Conservation (phyloP, 177 flowering plant species). For the Vitis hybrid region DNA sequence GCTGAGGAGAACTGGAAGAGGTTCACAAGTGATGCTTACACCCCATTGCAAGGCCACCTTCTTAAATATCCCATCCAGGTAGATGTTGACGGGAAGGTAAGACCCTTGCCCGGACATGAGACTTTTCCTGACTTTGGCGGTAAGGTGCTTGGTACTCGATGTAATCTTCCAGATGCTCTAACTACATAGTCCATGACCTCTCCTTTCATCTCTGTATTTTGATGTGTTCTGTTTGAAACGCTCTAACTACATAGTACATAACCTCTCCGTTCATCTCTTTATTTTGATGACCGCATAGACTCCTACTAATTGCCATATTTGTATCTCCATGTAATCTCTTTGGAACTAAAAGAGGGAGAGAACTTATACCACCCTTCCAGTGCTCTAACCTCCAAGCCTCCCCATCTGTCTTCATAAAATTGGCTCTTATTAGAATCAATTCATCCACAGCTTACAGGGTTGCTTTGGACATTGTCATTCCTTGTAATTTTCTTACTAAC, state of each 20-base stretch:
- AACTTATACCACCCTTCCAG: no score
- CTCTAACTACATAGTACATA: slow-evolving; percentile 51
- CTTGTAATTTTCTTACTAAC: no score
- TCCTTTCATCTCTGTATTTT: not conserved
- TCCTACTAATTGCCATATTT: not conserved
- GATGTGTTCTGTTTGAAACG: not conserved
- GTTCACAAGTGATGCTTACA: slow-evolving; percentile 32
- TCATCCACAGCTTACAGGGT: no score
- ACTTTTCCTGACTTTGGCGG: slow-evolving; percentile 66
- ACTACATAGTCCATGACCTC: slow-evolving; percentile 39
- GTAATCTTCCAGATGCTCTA: slow-evolving; percentile 59
- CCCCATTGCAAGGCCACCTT: slow-evolving; percentile 56
- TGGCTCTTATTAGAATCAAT: no score
- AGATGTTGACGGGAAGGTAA: slow-evolving; percentile 44
- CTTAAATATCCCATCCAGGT: slow-evolving; percentile 57
- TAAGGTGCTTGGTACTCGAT: slow-evolving; percentile 48
- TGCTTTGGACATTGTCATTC: no score
- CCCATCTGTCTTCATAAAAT: no score
- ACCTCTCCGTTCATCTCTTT: not conserved
- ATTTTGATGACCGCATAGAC: not conserved
- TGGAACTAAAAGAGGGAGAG: no score
- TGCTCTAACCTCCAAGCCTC: no score
- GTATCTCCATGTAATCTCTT: no score
- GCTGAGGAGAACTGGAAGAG: slow-evolving; percentile 61
- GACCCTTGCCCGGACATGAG: slow-evolving; percentile 51